These are phyloP conservation scores for Russula sp. DNA, from an alignment of 768 basidiomycete species.

Conservation along the genomic window DNA sequence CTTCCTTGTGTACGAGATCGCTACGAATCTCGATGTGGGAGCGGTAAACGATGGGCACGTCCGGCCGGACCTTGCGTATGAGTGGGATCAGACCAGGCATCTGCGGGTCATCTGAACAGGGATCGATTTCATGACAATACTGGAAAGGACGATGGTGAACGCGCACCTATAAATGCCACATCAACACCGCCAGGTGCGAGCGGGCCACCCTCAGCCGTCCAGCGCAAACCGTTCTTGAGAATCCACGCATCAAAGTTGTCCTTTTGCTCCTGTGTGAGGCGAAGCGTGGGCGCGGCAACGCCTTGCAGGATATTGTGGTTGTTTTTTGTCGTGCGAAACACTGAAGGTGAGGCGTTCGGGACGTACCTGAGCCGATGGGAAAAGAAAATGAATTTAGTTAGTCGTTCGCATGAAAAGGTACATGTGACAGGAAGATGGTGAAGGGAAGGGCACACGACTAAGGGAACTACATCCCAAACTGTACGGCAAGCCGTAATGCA, in stretches of 20 bases:
- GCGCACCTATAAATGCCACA: conserved; percentile 78
- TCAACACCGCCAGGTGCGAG: conserved; percentile 77
- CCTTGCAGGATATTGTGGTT: conserved; percentile 95
- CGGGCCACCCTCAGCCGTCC: conserved; percentile 83
- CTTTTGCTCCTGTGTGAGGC: conserved; percentile 72
- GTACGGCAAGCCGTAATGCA: conserved; percentile 9
- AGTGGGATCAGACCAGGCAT: conserved; percentile 93
- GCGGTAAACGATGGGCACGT: conserved; percentile 84
- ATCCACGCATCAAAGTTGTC: conserved; percentile 84
- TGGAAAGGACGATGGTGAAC: neutral
- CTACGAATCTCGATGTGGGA: conserved; percentile 88
- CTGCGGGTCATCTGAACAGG: conserved; percentile 67
- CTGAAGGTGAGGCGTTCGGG: conserved; percentile 79
- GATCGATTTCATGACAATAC: neutral
- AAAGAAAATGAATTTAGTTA: conserved; percentile 11
- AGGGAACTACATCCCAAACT: neutral
- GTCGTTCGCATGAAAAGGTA: neutral
- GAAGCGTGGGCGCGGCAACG: conserved; percentile 70
- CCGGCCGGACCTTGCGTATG: conserved; percentile 77
- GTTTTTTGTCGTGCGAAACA: conserved; percentile 93
- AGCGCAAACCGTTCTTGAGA: conserved; percentile 78
- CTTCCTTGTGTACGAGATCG: conserved; percentile 73
- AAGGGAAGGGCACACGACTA: neutral
- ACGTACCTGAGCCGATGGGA: conserved; percentile 53
- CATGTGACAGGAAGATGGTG: neutral